Conservation (phyloP, 2,329 filamentous ascomycete species). For the Neopestalotiopsis clavispora region DNA sequence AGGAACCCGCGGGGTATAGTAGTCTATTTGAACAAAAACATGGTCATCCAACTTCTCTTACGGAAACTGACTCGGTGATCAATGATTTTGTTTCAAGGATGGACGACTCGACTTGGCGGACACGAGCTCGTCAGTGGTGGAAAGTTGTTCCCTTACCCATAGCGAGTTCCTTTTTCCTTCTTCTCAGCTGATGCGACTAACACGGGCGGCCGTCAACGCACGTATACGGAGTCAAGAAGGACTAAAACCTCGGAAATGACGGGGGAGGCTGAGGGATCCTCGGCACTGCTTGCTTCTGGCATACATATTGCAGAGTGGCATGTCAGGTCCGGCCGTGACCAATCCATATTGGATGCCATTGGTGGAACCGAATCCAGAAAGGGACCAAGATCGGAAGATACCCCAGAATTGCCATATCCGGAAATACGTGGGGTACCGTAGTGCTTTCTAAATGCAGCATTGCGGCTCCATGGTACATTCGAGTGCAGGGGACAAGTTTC, state of each 20-base stretch:
- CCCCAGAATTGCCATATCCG: slow-evolving; percentile 8
- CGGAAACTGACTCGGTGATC: neutral
- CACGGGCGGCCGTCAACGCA: neutral
- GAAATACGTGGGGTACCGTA: slow-evolving; percentile 4
- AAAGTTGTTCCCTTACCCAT: neutral
- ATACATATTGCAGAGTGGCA: neutral
- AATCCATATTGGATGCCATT: slow-evolving; percentile 1
- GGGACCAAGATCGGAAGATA: slow-evolving; percentile 4
- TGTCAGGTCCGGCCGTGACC: neutral
- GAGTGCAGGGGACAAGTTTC: neutral
- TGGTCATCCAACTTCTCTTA: neutral
- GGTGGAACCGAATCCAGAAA: slow-evolving; percentile 4
- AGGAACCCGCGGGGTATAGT: neutral
- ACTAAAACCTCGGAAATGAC: neutral
- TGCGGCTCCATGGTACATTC: neutral
- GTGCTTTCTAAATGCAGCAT: neutral
- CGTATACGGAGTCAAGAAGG: neutral
- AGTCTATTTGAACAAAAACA: neutral
- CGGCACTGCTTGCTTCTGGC: neutral
- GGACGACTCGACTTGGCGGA: neutral
- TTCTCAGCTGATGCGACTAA: neutral
- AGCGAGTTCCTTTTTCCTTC: neutral
- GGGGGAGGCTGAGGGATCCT: neutral
- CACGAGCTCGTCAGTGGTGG: slow-evolving; percentile 8
- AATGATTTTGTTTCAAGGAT: neutral